Percentiles rank a stretch among this genome's conserved stretches.
These are phyloP conservation scores for Mortierella polycephala DNA, from an alignment of 371 early-diverging fungal species.

Conservation along the genomic window DNA sequence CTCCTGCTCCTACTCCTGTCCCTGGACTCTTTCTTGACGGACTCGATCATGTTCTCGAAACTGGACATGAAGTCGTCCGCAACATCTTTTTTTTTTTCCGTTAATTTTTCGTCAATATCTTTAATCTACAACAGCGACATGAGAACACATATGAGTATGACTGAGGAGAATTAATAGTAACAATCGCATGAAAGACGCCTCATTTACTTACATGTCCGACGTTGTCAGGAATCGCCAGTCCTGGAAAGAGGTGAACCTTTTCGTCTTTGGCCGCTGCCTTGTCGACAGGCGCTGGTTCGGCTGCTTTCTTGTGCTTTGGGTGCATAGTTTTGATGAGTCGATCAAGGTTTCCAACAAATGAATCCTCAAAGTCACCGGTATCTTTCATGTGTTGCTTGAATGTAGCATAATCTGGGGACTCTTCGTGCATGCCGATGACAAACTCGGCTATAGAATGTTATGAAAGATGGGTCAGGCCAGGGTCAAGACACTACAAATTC, in stretches of 20 bases:
- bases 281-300: slow-evolving; percentile 26
- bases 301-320: slow-evolving; percentile 64
- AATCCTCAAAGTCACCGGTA: slow-evolving; percentile 84
- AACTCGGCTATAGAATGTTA: slow-evolving; percentile 72
- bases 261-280: slow-evolving; percentile 55
- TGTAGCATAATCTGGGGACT: slow-evolving; percentile 66
- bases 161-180: neutral
- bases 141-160: neutral
- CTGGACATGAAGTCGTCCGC: slow-evolving; percentile 68
- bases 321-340: slow-evolving; percentile 89
- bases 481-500: neutral
- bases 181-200: neutral
- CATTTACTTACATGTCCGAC: slow-evolving; percentile 33
- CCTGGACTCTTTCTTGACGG: slow-evolving; percentile 26
- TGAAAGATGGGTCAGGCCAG: neutral
- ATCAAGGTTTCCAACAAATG: slow-evolving; percentile 87
- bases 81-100: slow-evolving; percentile 51
- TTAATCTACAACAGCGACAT: neutral
- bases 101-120: slow-evolving; percentile 11
- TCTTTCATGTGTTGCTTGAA: slow-evolving; percentile 81
- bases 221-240: slow-evolving; percentile 81
- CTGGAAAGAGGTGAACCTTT: slow-evolving; percentile 79
- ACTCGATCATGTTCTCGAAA: slow-evolving; percentile 64
- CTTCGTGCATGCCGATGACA: slow-evolving; percentile 78
- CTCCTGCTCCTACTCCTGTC: slow-evolving; percentile 50